Conservation (phyloP, 805 yeast species). For the Pichia scutulata region DNA sequence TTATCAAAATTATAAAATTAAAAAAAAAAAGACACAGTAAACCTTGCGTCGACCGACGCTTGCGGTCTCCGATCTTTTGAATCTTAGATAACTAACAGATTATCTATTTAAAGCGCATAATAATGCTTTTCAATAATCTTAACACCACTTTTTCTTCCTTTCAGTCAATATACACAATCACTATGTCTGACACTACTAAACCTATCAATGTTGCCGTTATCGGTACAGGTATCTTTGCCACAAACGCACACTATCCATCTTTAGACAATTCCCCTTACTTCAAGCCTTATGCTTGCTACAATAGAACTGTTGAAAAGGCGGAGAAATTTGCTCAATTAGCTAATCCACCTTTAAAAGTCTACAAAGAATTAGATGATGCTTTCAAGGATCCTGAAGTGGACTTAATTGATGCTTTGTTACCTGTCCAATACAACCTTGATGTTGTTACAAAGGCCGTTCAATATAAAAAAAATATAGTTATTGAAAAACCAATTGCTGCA, state of each 20-base stretch:
- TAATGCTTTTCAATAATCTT: too few relatives aligned
- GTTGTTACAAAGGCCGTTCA: constrained; percentile 64
- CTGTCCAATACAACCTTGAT: constrained; percentile 72
- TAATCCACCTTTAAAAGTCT: constrained; percentile 50
- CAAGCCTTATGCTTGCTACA: constrained; percentile 62
- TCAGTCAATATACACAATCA: neutral
- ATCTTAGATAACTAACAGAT: too few relatives aligned
- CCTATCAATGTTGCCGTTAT: constrained; percentile 52
- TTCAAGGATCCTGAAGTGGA: constrained; percentile 62
- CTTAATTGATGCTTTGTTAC: constrained; percentile 76
- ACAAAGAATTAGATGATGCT: constrained; percentile 54
- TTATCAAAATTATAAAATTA: neutral
- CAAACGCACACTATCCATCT: constrained; percentile 74
- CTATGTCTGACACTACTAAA: neutral
- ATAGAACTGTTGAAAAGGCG: constrained; percentile 82
- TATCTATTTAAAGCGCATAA: too few relatives aligned
- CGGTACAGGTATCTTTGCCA: constrained; percentile 88
- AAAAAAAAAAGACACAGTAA: too few relatives aligned
- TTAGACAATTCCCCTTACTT: constrained; percentile 44
- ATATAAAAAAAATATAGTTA: constrained; percentile 66
- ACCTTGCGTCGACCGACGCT: neutral
- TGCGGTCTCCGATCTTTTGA: too few relatives aligned
- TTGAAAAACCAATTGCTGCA: constrained; percentile 94
- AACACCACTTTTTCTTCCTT: neutral
- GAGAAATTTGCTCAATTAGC: constrained; percentile 52